Percentiles rank a stretch among this genome's conserved stretches.
phyloP scores from a whole-genome alignment of 2,329 filamentous ascomycete genomes.

The Stenocarpella maydis region DNA sequence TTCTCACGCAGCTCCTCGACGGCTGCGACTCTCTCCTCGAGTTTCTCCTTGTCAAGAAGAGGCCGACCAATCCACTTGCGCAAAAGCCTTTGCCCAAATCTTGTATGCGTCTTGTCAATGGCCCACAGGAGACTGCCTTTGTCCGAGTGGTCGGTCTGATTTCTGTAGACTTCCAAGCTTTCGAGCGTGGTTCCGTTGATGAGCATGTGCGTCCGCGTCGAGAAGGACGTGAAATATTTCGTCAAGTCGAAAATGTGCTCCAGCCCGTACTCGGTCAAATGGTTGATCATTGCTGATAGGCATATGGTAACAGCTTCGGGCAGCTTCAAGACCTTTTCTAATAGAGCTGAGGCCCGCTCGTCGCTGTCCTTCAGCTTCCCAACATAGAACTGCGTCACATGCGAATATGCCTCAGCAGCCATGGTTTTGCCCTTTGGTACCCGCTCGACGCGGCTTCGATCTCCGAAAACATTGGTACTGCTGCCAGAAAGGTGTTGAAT shows the following conservation, averaged over 20 bases:
- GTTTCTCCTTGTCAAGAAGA: constrained; percentile 75
- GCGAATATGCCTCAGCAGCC: constrained; percentile 84
- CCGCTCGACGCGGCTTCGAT: constrained; percentile 85
- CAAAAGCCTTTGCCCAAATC: constrained; percentile 86
- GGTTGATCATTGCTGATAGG: constrained; percentile 94
- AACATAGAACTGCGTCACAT: constrained; percentile 93
- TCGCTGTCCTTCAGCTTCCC: constrained; percentile 76
- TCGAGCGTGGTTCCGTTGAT: constrained; percentile 94
- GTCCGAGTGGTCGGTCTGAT: constrained; percentile 84
- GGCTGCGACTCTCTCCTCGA: constrained; percentile 82
- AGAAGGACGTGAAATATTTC: constrained; percentile 97
- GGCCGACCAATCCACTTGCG: constrained; percentile 96
- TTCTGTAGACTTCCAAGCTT: constrained; percentile 94
- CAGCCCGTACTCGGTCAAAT: constrained; percentile 89
- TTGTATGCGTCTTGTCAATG: constrained; percentile 88
- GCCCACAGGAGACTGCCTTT: constrained; percentile 96
- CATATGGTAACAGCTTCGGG: constrained; percentile 90
- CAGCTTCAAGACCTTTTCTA: constrained; percentile 87
- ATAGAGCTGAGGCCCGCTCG: constrained; percentile 67
- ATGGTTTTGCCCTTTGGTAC: constrained; percentile 80
- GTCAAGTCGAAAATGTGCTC: constrained; percentile 96
- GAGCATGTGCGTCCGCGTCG: constrained; percentile 92
- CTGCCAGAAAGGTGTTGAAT: constrained; percentile 88
- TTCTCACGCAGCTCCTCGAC: constrained; percentile 85
- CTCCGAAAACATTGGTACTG: constrained; percentile 90